A percentile compares a stretch with the other conserved stretches of the same genome.
Conservation (phyloP, 352 stramenopile genomes). For the Blastocystis sp. region DNA sequence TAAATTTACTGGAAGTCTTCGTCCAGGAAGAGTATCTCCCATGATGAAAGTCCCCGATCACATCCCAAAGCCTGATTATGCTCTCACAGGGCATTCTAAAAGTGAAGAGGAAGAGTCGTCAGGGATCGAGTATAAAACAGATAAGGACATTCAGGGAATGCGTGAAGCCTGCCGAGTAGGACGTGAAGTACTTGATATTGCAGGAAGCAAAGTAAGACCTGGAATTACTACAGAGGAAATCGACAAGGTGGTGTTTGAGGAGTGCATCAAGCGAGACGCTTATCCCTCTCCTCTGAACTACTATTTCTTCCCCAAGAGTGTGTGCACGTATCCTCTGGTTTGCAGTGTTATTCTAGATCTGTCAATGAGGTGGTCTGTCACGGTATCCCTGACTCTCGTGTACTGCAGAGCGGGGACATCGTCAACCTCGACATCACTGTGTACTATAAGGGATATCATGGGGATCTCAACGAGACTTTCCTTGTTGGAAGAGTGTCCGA, state of each 20-base stretch:
- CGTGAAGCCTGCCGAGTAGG: slow-evolving; percentile 77
- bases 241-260: slow-evolving; percentile 87
- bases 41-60: slow-evolving; percentile 61
- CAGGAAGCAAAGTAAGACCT: slow-evolving; percentile 74
- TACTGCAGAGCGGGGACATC: slow-evolving; percentile 90
- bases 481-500: slow-evolving; percentile 89
- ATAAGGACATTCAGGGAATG: slow-evolving; percentile 86
- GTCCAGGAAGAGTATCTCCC: slow-evolving; percentile 75
- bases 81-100: slow-evolving; percentile 69
- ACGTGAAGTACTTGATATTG: slow-evolving; percentile 90
- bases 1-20: slow-evolving; percentile 72
- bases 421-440: slow-evolving; percentile 95
- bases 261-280: slow-evolving; percentile 79
- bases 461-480: slow-evolving; percentile 96
- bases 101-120: slow-evolving; percentile 64
- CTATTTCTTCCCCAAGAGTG: slow-evolving; percentile 89
- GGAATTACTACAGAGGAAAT: slow-evolving; percentile 93
- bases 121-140: slow-evolving; percentile 84
- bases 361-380: slow-evolving; percentile 93
- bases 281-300: slow-evolving; percentile 97
- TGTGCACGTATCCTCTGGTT: slow-evolving; percentile 76
- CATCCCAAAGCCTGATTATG: slow-evolving; percentile 30
- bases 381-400: slow-evolving; percentile 89
- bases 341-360: slow-evolving; percentile 66
- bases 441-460: slow-evolving; percentile 92